Percentiles rank a stretch among this genome's conserved stretches.
Conservation (phyloP, 176 grass and related monocot genomes). For the Puya raimondii region DNA sequence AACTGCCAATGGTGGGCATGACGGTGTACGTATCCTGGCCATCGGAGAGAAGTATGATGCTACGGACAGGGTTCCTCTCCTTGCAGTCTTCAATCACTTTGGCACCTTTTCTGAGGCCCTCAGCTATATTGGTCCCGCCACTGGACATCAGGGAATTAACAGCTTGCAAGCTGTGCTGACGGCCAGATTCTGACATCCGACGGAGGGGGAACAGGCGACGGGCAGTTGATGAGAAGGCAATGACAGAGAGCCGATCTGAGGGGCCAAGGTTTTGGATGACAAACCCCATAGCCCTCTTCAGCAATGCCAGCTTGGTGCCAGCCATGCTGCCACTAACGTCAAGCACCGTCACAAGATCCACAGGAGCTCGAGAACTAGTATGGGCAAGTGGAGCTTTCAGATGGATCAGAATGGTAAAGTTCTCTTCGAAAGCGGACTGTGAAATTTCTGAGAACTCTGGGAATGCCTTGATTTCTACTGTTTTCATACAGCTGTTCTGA, state of each 20-base stretch:
- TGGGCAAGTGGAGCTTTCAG: constrained; percentile 61
- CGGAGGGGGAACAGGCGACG: constrained; percentile 72
- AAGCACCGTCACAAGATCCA: constrained; percentile 91
- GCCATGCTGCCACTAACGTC: constrained; percentile 97
- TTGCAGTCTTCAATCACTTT: constrained; percentile 78
- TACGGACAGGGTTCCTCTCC: constrained; percentile 88
- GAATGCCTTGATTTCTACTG: constrained; percentile 65
- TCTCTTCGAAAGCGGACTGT: constrained; percentile 51
- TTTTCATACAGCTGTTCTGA: constrained; percentile 35
- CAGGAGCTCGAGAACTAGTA: constrained; percentile 40
- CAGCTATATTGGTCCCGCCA: constrained; percentile 83
- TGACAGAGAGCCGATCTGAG: constrained; percentile 66
- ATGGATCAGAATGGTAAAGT: constrained; percentile 73
- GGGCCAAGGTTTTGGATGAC: constrained; percentile 91
- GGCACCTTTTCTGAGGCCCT: constrained; percentile 85
- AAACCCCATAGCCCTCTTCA: constrained; percentile 96
- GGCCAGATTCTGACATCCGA: constrained; percentile 70
- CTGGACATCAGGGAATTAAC: constrained; percentile 68
- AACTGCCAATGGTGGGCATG: constrained; percentile 39
- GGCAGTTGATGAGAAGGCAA: constrained; percentile 83
- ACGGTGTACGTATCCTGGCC: constrained; percentile 81
- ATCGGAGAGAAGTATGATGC: constrained; percentile 87
- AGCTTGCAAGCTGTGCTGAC: constrained; percentile 58
- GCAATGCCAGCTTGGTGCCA: constrained; percentile 79
- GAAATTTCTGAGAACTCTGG: constrained; percentile 68